Conservation (phyloP, 2,329 filamentous ascomycete genomes). For the Colletotrichum euphorbiae region DNA sequence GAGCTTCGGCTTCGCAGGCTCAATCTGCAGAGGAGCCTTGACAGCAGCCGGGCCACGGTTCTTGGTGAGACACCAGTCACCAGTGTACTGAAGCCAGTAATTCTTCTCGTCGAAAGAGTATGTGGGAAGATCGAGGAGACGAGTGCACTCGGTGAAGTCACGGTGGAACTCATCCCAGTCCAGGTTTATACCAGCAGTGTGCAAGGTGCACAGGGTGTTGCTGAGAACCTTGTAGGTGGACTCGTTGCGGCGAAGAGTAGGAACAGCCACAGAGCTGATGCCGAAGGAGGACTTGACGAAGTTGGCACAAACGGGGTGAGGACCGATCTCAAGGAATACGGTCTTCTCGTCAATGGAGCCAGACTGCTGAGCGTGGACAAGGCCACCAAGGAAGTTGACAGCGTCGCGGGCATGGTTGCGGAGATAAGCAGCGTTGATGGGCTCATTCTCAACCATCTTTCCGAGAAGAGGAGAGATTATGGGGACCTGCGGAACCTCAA, state of each 20-base stretch:
- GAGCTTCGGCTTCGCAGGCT: constrained; percentile 65
- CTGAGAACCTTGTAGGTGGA: constrained; percentile 74
- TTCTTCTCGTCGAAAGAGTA: constrained; percentile 81
- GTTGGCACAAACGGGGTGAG: constrained; percentile 74
- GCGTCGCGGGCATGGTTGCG: constrained; percentile 70
- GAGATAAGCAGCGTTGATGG: constrained; percentile 69
- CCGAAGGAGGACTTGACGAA: constrained; percentile 72
- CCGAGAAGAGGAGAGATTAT: constrained; percentile 76
- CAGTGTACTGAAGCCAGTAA: constrained; percentile 73
- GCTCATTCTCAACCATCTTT: constrained; percentile 61
- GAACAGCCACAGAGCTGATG: constrained; percentile 61
- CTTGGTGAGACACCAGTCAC: constrained; percentile 80
- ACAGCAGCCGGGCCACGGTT: constrained; percentile 64
- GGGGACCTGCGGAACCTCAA: constrained; percentile 62
- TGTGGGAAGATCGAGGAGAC: constrained; percentile 71
- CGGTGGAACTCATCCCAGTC: constrained; percentile 79
- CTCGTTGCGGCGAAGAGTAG: constrained; percentile 73
- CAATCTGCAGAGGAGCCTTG: constrained; percentile 45
- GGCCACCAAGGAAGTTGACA: constrained; percentile 72
- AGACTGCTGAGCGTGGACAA: constrained; percentile 64
- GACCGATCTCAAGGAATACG: constrained; percentile 76
- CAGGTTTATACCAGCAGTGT: constrained; percentile 70
- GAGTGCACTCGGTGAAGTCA: constrained; percentile 54
- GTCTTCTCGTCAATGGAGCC: constrained; percentile 71
- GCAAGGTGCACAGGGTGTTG: constrained; percentile 66